Evolutionary conservation across 192 early-diverging fungal genomes (phyloP).

Genomic region (Backusella macrospora): DNA sequence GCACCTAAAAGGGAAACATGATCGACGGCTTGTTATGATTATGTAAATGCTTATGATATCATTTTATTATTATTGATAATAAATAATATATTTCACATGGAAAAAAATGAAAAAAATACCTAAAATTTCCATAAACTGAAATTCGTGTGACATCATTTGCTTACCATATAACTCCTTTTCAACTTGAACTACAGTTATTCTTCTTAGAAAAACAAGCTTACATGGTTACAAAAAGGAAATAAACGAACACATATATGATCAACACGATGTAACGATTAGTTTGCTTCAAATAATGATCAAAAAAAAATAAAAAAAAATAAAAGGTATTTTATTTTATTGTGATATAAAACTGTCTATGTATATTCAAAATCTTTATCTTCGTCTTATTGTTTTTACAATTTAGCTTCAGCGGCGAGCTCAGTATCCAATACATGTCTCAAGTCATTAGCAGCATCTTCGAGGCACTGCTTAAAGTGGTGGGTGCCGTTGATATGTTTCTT

Average conservation of each 20-base stretch:
- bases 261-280: not conserved
- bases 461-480: constrained; percentile 72
- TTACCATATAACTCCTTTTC: not conserved
- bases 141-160: not conserved
- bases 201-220: not conserved
- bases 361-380: not conserved
- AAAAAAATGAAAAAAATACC: not conserved
- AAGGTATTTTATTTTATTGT: constrained; percentile 13
- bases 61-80: not conserved
- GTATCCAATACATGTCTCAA: constrained; percentile 75
- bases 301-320: not conserved
- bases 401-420: constrained; percentile 63
- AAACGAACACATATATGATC: not conserved
- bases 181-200: not conserved
- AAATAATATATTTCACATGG: not conserved
- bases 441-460: constrained; percentile 87
- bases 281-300: not conserved
- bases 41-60: not conserved
- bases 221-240: not conserved
- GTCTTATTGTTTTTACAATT: constrained; percentile 53
- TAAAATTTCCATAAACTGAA: not conserved
- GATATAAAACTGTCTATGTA: constrained; percentile 11
- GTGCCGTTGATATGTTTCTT: constrained; percentile 55
- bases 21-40: not conserved
- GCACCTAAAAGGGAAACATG: not conserved